phyloP scores from a whole-genome alignment of 2,329 filamentous ascomycete genomes.

The Diaporthe aspalathi region DNA sequence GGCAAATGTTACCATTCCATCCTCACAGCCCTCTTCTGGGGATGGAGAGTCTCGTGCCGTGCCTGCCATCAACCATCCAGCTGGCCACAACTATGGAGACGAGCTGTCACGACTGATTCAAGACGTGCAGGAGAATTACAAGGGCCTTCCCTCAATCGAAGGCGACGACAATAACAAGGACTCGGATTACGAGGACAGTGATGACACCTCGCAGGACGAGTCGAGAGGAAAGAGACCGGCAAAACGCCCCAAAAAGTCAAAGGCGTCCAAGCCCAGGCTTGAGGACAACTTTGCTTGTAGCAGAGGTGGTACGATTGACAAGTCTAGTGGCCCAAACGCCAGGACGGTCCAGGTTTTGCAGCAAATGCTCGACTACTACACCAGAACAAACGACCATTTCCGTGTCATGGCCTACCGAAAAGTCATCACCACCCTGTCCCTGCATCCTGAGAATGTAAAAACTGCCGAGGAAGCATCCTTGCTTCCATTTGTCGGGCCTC shows the following conservation, averaged over 20 bases:
- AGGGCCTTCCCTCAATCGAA: slow-evolving; percentile 66
- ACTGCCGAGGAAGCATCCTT: slow-evolving; percentile 76
- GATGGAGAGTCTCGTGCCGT: slow-evolving; percentile 21
- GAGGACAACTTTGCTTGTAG: slow-evolving; percentile 67
- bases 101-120: slow-evolving; percentile 74
- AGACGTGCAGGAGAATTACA: slow-evolving; percentile 66
- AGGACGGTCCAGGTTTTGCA: slow-evolving; percentile 81
- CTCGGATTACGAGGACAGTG: slow-evolving; percentile 38
- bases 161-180: slow-evolving; percentile 58
- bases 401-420: slow-evolving; percentile 80
- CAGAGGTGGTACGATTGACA: slow-evolving; percentile 59
- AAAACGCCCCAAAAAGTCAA: slow-evolving; percentile 40
- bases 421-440: slow-evolving; percentile 78
- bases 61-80: slow-evolving; percentile 14
- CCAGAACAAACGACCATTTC: slow-evolving; percentile 80
- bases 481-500: slow-evolving; percentile 76
- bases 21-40: neutral
- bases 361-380: slow-evolving; percentile 83
- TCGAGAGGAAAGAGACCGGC: slow-evolving; percentile 44
- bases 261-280: slow-evolving; percentile 45
- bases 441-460: slow-evolving; percentile 67
- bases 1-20: neutral
- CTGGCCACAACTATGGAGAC: slow-evolving; percentile 52
- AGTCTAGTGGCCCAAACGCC: slow-evolving; percentile 74
- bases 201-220: slow-evolving; percentile 38